Conservation (phyloP, 805 yeast species). For the Teunomyces aglyptinius region DNA sequence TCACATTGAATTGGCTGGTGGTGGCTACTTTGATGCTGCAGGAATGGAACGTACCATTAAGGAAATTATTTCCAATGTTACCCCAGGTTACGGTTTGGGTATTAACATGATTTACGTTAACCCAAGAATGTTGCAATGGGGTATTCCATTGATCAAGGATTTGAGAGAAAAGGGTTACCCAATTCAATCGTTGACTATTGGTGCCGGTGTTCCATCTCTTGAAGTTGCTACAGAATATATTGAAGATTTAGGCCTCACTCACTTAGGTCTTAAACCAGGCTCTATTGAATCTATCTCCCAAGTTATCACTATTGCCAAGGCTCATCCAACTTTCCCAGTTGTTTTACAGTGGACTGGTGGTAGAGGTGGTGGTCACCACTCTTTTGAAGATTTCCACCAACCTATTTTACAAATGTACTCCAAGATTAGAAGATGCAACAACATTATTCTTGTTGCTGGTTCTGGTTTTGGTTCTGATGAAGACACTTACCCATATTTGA, state of each 20-base stretch:
- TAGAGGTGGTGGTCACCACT: conserved; percentile 99
- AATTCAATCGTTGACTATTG: conserved; percentile 91
- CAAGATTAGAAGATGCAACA: conserved; percentile 85
- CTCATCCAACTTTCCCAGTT: conserved; percentile 95
- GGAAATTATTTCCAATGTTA: conserved; percentile 60
- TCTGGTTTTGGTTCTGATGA: conserved; percentile 97
- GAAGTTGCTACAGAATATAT: conserved; percentile 98
- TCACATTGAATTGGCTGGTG: conserved; percentile 97
- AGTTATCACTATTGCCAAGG: conserved; percentile 86
- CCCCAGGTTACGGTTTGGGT: conserved; percentile 88
- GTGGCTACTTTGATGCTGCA: conserved; percentile 85
- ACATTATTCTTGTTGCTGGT: conserved; percentile 92
- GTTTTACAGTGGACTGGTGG: conserved; percentile 99
- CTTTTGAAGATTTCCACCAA: conserved; percentile 98
- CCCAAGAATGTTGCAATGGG: conserved; percentile 98
- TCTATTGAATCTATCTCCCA: conserved; percentile 89
- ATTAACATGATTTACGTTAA: conserved; percentile 92
- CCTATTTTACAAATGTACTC: conserved; percentile 95
- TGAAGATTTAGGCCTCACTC: conserved; percentile 85
- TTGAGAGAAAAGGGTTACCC: conserved; percentile 93
- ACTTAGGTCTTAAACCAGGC: conserved; percentile 97
- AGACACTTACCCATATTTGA: conserved; percentile 95
- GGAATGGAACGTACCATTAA: conserved; percentile 75
- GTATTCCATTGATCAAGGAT: conserved; percentile 89
- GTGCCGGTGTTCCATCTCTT: conserved; percentile 99